Evolutionary conservation across 192 early-diverging fungal genomes (phyloP).

Genomic region (Chytriomyces confervae): DNA sequence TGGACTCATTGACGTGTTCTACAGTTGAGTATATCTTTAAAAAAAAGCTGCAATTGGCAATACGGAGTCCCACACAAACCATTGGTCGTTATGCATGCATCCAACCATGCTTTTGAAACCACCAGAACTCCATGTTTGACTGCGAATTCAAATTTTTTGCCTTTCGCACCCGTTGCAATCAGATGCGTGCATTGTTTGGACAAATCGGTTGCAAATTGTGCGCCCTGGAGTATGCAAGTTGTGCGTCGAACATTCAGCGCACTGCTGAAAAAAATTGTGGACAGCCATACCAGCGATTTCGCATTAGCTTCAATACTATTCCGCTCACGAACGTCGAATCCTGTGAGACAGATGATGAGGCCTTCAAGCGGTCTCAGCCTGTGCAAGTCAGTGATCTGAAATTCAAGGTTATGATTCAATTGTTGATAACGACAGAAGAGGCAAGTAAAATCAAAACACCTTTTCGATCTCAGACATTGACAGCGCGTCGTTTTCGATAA

Average conservation of each 20-base stretch:
- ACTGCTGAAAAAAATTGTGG: not conserved
- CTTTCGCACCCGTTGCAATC: slow-evolving; percentile 17
- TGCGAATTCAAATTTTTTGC: slow-evolving; percentile 46
- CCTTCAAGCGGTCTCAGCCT: slow-evolving; percentile 4
- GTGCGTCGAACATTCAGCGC: not conserved
- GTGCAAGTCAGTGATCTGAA: slow-evolving; percentile 19
- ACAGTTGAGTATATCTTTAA: not conserved
- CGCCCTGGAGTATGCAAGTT: slow-evolving; percentile 25
- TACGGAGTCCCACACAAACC: slow-evolving; percentile 7
- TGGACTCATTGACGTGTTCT: not conserved
- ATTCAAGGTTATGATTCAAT: not conserved
- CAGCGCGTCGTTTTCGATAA: not conserved
- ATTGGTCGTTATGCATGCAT: slow-evolving; percentile 15
- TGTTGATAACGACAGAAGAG: not conserved
- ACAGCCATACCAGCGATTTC: not conserved
- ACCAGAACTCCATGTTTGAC: slow-evolving; percentile 30
- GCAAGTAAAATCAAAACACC: not conserved
- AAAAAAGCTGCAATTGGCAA: not conserved
- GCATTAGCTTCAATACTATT: not conserved
- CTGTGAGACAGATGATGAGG: slow-evolving; percentile 22
- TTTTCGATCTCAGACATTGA: slow-evolving; percentile 5
- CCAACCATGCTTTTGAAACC: slow-evolving; percentile 37
- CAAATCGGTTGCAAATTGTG: slow-evolving; percentile 28
- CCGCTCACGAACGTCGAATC: not conserved
- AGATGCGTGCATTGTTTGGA: slow-evolving; percentile 43